Percentiles rank a stretch among this genome's conserved stretches.
Evolutionary conservation across 768 basidiomycete species (phyloP).

Genomic region (Amanita pseudoporphyria): DNA sequence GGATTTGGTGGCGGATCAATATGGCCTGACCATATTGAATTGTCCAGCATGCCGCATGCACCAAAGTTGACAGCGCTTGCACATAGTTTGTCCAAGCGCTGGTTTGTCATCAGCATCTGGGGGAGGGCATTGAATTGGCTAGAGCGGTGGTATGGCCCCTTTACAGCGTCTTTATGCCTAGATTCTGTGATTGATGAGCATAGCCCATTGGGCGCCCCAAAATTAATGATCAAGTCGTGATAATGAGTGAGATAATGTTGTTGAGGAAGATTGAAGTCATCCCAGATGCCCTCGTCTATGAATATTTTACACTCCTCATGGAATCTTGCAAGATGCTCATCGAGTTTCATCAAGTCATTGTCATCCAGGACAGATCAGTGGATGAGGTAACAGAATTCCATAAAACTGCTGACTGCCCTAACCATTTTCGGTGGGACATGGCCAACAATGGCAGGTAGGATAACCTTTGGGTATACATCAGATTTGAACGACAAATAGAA

Average conservation of each 20-base stretch:
- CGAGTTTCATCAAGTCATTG: constrained; percentile 11
- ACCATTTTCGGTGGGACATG: constrained; percentile 19
- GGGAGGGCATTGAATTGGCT: no score
- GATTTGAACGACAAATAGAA: background rate
- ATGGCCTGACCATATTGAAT: background rate
- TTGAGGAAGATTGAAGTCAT: constrained; percentile 17
- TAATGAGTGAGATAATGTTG: constrained; percentile 27
- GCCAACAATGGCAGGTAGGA: constrained; percentile 19
- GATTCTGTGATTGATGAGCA: no score
- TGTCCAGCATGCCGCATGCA: background rate
- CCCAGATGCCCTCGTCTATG: constrained; percentile 6
- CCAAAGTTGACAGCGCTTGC: no score
- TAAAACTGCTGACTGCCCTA: constrained; percentile 14
- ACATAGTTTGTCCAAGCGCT: background rate
- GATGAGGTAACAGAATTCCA: constrained; percentile 24
- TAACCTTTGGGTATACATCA: constrained; percentile 14
- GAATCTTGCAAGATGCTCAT: constrained; percentile 12
- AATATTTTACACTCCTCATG: constrained; percentile 17
- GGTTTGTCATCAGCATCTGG: background rate
- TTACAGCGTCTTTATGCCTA: no score
- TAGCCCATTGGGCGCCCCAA: constrained; percentile 25
- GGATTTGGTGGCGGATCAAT: background rate
- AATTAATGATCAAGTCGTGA: constrained; percentile 13
- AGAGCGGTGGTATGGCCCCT: no score
- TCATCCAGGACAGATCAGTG: constrained; percentile 11